Evolutionary conservation across 164 flowering plant genomes (phyloP), one percentile per base, ranked within the genome.

Genomic region (Vitis vinifera): DNA sequence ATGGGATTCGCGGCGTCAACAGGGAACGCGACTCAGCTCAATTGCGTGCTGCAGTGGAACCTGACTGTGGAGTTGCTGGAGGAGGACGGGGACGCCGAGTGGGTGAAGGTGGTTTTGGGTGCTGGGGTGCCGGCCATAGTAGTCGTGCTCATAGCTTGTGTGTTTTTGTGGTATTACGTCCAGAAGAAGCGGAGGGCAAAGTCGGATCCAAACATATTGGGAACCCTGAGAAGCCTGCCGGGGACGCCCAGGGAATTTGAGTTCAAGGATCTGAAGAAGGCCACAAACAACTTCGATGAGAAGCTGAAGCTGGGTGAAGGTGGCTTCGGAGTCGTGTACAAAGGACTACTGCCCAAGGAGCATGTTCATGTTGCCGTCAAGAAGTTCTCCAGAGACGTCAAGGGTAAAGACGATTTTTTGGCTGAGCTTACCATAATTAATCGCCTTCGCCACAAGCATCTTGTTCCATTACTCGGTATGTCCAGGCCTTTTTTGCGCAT

Each of bases 261-360:
- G 15, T 76, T 67, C 37, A 72, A 55, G 55, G 87, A 81, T 7
- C 71, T 83, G 74, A 73, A 74, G 64, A 65, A 67, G 69, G 85
- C 86, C 0, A 83, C 87, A 4, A 66, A 67, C 62, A 74, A 79
- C 59, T 86, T 80, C 71, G 79, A 76, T 23, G 66, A 68, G 29
- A 79, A 68, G 62, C 55, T 64, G 55, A 77, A 73, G 73, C 70
- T 85, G 3, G 89, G 89, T 8, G 63, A 78, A 66, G 88, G 88
- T 1, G 85, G 85, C 9, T 83, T 76, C 14, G 89, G 89, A 0
- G 69, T 72, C 13, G 84, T 84, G 10, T 84, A 78, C 70, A 81
- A 63, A 69, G 89, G 88, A 0, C 16, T 73, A 15, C 55, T 86
- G 50, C 59, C 66, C 1, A 27, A 63, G 14, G 77, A 81, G 60